A percentile compares a stretch with the other conserved stretches of the same genome.
These are phyloP conservation scores for Paspalum vaginatum DNA, from an alignment of 176 grass and related monocot species.

Conservation along the genomic window DNA sequence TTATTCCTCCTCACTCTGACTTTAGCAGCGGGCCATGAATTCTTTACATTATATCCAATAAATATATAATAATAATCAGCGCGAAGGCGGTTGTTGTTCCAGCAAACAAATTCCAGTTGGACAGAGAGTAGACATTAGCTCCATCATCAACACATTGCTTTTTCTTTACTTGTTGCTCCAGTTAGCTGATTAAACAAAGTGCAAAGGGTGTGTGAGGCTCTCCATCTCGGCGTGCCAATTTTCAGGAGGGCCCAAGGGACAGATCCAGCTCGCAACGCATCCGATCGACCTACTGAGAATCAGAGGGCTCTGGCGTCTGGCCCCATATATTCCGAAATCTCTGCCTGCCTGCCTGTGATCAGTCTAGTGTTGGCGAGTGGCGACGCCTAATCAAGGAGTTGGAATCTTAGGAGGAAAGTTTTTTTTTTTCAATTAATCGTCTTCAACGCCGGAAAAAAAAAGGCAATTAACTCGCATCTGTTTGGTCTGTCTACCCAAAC, in stretches of 20 bases:
- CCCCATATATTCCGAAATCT: constrained; percentile 41
- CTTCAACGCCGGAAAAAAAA: background rate
- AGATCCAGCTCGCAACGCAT: constrained; percentile 41
- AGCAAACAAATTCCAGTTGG: constrained; percentile 3
- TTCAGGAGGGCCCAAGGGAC: background rate
- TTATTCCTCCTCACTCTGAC: background rate
- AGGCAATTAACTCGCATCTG: background rate
- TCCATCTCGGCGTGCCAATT: constrained; percentile 6
- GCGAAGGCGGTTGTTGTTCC: background rate
- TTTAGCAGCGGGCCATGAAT: background rate
- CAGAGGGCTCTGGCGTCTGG: constrained; percentile 34
- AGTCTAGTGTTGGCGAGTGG: background rate
- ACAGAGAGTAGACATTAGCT: background rate
- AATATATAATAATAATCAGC: background rate
- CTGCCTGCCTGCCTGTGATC: constrained; percentile 17
- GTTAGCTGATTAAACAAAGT: background rate
- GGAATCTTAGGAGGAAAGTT: constrained; percentile 2
- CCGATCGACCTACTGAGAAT: constrained; percentile 26
- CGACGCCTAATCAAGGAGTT: constrained; percentile 16
- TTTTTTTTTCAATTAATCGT: background rate
- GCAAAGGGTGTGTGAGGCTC: too few relatives aligned
- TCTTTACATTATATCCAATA: background rate
- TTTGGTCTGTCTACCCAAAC: background rate
- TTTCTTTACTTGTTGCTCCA: background rate
- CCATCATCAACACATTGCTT: background rate